Conservation (phyloP, 2,329 filamentous ascomycete genomes). For the Diaporthe helianthi region DNA sequence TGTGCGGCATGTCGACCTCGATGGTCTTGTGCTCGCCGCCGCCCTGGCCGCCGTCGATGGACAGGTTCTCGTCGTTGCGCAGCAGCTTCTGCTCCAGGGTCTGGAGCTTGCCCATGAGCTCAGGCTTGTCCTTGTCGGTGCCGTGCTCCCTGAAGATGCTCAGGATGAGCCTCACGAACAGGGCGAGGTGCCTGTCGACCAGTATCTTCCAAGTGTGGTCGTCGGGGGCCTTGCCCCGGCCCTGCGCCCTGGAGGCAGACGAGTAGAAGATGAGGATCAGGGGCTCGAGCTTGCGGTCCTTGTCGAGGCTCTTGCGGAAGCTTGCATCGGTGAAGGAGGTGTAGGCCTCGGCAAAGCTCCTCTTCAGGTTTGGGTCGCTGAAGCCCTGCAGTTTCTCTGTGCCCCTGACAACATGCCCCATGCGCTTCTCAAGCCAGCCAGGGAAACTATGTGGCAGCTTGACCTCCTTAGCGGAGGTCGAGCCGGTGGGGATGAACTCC, state of each 20-base stretch:
- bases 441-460: conserved; percentile 66
- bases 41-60: conserved; percentile 65
- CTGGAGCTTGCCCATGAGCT: conserved; percentile 78
- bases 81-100: conserved; percentile 93
- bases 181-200: conserved; percentile 91
- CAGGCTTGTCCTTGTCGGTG: conserved; percentile 83
- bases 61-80: conserved; percentile 90
- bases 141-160: conserved; percentile 83
- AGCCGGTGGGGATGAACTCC: conserved; percentile 68
- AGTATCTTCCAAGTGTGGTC: conserved; percentile 92
- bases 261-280: conserved; percentile 96
- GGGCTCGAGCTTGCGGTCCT: conserved; percentile 91
- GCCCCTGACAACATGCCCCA: conserved; percentile 81
- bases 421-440: conserved; percentile 67
- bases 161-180: conserved; percentile 88
- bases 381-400: conserved; percentile 87
- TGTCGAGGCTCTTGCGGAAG: conserved; percentile 91
- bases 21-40: conserved; percentile 70
- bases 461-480: conserved; percentile 53
- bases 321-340: conserved; percentile 89
- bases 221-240: conserved; percentile 73
- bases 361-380: conserved; percentile 87
- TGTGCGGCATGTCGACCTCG: conserved; percentile 83
- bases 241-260: conserved; percentile 86
- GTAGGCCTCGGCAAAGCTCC: conserved; percentile 93